Evolutionary conservation across 2,329 filamentous ascomycete genomes (phyloP).

Genomic region (Scedosporium aurantiacum): DNA sequence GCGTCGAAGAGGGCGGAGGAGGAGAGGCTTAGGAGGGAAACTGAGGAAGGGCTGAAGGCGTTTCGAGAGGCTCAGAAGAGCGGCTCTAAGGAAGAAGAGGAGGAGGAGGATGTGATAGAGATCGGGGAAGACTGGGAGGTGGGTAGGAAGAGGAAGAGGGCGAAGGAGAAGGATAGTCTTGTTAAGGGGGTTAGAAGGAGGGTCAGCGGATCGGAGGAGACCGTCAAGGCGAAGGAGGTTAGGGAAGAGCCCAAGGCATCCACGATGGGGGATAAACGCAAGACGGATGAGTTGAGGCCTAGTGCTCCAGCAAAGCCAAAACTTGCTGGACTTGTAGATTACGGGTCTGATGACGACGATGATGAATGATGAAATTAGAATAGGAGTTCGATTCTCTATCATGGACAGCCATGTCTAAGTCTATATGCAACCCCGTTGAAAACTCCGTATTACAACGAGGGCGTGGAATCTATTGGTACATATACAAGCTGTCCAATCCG

Average conservation of each 20-base stretch:
- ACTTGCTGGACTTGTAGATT: constrained; percentile 36
- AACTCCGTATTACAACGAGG: neutral
- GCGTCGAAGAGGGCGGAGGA: constrained; percentile 41
- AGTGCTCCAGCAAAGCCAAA: constrained; percentile 7
- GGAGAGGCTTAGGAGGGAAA: constrained; percentile 41
- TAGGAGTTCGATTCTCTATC: constrained; percentile 6
- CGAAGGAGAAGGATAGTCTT: constrained; percentile 7
- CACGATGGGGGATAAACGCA: constrained; percentile 7
- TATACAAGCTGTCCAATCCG: neutral
- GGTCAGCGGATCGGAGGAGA: constrained; percentile 9
- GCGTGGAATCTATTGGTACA: constrained; percentile 1
- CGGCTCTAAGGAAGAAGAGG: constrained; percentile 25
- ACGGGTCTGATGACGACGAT: constrained; percentile 41
- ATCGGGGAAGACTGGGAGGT: constrained; percentile 23
- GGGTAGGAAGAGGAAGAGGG: constrained; percentile 15
- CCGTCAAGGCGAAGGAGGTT: neutral
- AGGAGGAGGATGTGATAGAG: constrained; percentile 18
- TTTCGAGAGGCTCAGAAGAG: constrained; percentile 43
- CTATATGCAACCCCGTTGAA: constrained; percentile 4
- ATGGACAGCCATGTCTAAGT: neutral
- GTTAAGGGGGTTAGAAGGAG: constrained; percentile 9
- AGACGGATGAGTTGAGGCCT: constrained; percentile 10
- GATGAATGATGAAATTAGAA: constrained; percentile 1
- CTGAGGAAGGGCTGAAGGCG: constrained; percentile 41
- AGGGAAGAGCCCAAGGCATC: neutral